Evolutionary conservation across 106 monocot genomes (phyloP).

Genomic region (Phalaenopsis equestris): DNA sequence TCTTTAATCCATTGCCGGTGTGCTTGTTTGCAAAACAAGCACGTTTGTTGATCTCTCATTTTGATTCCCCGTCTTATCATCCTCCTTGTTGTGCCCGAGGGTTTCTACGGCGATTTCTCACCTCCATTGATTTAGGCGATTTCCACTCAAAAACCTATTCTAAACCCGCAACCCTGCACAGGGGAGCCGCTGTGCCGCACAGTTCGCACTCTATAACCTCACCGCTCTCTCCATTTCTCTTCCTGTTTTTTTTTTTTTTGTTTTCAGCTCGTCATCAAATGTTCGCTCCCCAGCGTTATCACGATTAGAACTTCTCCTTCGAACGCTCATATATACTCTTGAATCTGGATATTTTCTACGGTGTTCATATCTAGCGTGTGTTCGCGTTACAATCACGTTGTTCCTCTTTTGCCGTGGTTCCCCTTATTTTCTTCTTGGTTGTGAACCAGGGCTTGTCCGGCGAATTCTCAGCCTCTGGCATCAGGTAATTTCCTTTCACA

Average conservation of each 20-base stretch:
- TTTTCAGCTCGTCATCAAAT: neutral
- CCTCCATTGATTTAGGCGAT: too few species aligned
- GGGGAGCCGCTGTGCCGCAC: neutral
- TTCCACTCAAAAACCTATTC: too few species aligned
- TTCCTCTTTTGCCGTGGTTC: neutral
- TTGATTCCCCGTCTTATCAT: neutral
- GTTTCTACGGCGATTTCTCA: neutral
- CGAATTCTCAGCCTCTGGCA: neutral
- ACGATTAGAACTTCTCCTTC: neutral
- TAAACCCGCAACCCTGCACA: too few species aligned
- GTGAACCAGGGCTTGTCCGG: neutral
- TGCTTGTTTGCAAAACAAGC: neutral
- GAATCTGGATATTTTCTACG: neutral
- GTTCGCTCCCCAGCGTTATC: neutral
- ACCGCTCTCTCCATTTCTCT: neutral
- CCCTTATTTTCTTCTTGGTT: neutral
- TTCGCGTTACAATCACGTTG: neutral
- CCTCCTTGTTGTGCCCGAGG: neutral
- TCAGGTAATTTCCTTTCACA: neutral
- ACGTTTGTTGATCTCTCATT: neutral
- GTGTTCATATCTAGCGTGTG: neutral
- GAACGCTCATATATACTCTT: neutral
- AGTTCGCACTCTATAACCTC: neutral
- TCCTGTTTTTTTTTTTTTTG: neutral
- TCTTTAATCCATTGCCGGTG: too few species aligned